Conservation (phyloP, 371 early-diverging fungal genomes). For the Hamiltosporidium tvaerminnensis region DNA sequence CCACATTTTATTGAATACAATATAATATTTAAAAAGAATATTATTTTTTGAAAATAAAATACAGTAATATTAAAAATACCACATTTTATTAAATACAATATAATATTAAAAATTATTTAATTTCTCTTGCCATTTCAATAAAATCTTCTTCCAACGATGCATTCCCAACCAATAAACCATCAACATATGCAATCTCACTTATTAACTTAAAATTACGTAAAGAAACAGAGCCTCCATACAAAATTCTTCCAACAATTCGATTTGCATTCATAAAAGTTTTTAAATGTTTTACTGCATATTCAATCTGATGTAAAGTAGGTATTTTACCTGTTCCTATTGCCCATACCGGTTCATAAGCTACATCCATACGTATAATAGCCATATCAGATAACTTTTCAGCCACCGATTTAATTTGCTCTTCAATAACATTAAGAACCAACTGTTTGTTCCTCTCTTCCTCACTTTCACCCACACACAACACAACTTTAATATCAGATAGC, state of each 20-base stretch:
- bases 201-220: conserved; percentile 63
- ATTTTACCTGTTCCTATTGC: conserved; percentile 96
- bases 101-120: too few relatives aligned
- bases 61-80: too few relatives aligned
- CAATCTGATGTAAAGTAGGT: conserved; percentile 70
- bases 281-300: conserved; percentile 24
- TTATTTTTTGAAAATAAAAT: too few relatives aligned
- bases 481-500: conserved; percentile 68
- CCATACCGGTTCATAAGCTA: conserved; percentile 99
- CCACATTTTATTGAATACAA: too few relatives aligned
- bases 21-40: too few relatives aligned
- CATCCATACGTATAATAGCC: conserved; percentile 60
- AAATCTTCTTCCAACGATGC: conserved; percentile 67
- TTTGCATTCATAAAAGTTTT: conserved; percentile 7
- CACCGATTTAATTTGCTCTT: conserved; percentile 37
- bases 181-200: conserved; percentile 63
- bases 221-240: conserved; percentile 84
- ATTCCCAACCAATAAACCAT: conserved; percentile 97
- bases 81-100: too few relatives aligned
- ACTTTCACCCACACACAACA: conserved; percentile 89
- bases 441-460: conserved; percentile 72
- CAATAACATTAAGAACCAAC: conserved; percentile 67
- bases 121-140: conserved; percentile 17
- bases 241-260: conserved; percentile 56
- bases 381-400: too few relatives aligned